Conservation (phyloP, 305 asterid species). For the Petunia hybrid region DNA sequence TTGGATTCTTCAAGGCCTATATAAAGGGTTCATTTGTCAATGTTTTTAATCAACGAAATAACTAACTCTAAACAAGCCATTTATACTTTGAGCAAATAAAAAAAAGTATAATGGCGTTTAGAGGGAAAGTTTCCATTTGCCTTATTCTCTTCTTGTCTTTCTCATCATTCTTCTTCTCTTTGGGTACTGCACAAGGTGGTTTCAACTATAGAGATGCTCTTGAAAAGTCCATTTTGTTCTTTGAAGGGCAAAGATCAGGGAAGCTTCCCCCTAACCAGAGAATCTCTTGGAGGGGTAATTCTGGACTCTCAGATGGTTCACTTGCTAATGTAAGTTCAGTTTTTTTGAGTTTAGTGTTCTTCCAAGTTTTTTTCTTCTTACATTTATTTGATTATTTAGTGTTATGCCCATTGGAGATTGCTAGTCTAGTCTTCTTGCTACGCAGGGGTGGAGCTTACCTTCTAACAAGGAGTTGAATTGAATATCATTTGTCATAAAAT, state of each 20-base stretch:
- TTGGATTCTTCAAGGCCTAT: constrained; percentile 10
- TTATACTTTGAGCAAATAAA: background rate
- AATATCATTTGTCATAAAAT: no score
- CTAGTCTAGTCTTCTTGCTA: no score
- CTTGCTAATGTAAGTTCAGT: constrained; percentile 55
- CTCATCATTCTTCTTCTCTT: constrained; percentile 10
- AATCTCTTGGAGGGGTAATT: constrained; percentile 68
- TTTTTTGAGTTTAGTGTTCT: background rate
- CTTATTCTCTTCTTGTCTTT: constrained; percentile 28
- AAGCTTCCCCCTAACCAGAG: constrained; percentile 53
- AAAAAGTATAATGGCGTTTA: constrained; percentile 12
- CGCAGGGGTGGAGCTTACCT: no score
- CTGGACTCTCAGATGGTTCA: constrained; percentile 78
- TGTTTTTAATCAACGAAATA: background rate
- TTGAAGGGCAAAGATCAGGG: constrained; percentile 94
- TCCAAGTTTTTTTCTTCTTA: background rate
- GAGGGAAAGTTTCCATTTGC: constrained; percentile 2
- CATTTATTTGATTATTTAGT: background rate
- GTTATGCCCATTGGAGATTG: background rate
- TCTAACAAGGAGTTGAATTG: no score
- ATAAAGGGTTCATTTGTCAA: background rate
- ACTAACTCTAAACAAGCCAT: constrained; percentile 2
- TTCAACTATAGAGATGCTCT: constrained; percentile 82
- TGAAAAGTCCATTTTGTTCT: constrained; percentile 78
- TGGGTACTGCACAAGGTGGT: constrained; percentile 40